A percentile compares a stretch with the other conserved stretches of the same genome.
These are phyloP conservation scores for Exophiala sp. DNA, from an alignment of 2,329 filamentous ascomycete species.

Conservation along the genomic window DNA sequence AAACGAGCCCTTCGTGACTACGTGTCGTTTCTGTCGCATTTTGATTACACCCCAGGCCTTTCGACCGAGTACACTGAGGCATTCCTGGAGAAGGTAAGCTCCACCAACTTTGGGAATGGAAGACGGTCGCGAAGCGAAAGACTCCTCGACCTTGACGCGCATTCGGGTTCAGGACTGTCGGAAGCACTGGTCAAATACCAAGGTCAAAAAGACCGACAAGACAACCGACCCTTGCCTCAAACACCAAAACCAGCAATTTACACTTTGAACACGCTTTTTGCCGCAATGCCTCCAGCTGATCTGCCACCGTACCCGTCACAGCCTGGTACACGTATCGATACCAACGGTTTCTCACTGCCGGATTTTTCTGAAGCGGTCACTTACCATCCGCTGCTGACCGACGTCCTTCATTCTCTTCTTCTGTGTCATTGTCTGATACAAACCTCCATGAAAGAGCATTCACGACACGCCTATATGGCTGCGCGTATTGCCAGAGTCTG, in stretches of 20 bases:
- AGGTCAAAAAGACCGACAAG: conserved; percentile 3
- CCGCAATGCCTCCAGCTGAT: conserved; percentile 61
- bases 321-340: conserved; percentile 31
- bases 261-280: conserved; percentile 65
- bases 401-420: conserved; percentile 73
- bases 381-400: conserved; percentile 75
- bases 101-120: conserved; percentile 50
- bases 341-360: conserved; percentile 33
- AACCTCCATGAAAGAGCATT: conserved; percentile 72
- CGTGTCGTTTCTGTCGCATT: conserved; percentile 65
- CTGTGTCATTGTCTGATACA: conserved; percentile 76
- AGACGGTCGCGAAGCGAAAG: conserved; percentile 28
- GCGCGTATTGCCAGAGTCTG: conserved; percentile 69
- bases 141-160: conserved; percentile 30
- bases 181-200: conserved; percentile 23
- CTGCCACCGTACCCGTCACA: conserved; percentile 64
- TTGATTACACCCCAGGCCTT: conserved; percentile 75
- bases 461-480: conserved; percentile 77
- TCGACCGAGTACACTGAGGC: conserved; percentile 53
- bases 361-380: conserved; percentile 64
- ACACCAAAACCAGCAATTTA: conserved; percentile 43
- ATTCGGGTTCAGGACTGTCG: conserved; percentile 26
- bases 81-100: conserved; percentile 57
- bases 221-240: conserved; percentile 3
- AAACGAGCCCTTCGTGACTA: conserved; percentile 75